These are phyloP conservation scores for Capillidium heterosporum DNA, from an alignment of 371 early-diverging fungal genomes.

Conservation along the genomic window DNA sequence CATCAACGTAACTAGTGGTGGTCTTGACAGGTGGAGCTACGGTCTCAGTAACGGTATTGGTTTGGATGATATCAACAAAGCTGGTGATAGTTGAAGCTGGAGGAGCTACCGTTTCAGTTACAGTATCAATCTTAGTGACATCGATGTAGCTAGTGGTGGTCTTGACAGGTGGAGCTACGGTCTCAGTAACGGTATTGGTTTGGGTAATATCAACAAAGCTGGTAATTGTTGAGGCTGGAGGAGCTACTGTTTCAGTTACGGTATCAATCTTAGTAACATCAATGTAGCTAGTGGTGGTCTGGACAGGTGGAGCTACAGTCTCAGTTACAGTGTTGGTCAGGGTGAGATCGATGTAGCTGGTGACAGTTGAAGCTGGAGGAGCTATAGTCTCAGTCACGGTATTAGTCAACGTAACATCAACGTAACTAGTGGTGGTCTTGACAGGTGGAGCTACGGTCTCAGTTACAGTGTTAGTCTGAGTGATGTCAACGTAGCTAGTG, in stretches of 20 bases:
- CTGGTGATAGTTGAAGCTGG: not conserved
- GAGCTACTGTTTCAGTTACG: not conserved
- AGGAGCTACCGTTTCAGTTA: not conserved
- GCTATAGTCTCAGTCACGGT: not conserved
- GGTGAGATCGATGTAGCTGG: not conserved
- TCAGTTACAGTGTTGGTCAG: not conserved
- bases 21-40: not conserved
- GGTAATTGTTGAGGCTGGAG: not conserved
- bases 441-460: not conserved
- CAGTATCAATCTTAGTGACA: not conserved
- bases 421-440: not conserved
- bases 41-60: not conserved
- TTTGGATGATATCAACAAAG: not conserved
- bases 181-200: not conserved
- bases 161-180: not conserved
- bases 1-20: not conserved
- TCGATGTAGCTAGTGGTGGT: not conserved
- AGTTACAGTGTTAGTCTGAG: not conserved
- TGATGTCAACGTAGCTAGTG: not conserved
- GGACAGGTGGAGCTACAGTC: not conserved
- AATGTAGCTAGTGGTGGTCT: not conserved
- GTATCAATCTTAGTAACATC: not conserved
- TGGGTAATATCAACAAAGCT: not conserved
- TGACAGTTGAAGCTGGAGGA: not conserved
- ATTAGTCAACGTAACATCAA: not conserved